phyloP scores from a whole-genome alignment of 2,329 filamentous ascomycete species.

The Trichoderma hamatum region DNA sequence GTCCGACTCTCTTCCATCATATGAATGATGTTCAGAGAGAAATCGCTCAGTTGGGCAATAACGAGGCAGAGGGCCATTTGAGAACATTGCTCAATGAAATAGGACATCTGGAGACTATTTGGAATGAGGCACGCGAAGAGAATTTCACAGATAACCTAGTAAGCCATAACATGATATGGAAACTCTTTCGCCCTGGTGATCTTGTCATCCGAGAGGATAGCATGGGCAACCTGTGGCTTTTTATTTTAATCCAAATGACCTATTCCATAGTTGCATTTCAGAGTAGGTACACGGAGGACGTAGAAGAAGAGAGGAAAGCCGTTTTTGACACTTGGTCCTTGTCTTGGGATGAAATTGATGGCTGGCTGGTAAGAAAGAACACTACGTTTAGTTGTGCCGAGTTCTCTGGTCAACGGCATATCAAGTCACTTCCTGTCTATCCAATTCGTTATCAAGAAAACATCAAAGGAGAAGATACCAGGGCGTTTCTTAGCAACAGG shows the following conservation, averaged over 20 bases:
- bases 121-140: background rate
- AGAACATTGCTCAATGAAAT: background rate
- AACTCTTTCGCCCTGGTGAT: background rate
- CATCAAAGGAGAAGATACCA: background rate
- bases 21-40: background rate
- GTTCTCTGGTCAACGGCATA: background rate
- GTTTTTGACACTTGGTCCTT: fast-evolving
- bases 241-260: fast-evolving
- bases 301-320: background rate
- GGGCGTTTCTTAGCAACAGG: background rate
- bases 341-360: background rate
- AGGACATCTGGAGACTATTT: background rate
- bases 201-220: background rate
- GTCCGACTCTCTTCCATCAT: background rate
- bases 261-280: background rate
- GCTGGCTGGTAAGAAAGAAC: background rate
- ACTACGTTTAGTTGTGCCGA: background rate
- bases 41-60: background rate
- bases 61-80: background rate
- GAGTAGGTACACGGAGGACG: too few species aligned
- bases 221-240: background rate
- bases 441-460: background rate
- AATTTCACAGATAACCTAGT: background rate
- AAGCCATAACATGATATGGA: background rate
- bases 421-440: background rate